Base-by-base conservation (phyloP, 495 filamentous ascomycete genomes). In the Coniosporium apollinis region DNA sequence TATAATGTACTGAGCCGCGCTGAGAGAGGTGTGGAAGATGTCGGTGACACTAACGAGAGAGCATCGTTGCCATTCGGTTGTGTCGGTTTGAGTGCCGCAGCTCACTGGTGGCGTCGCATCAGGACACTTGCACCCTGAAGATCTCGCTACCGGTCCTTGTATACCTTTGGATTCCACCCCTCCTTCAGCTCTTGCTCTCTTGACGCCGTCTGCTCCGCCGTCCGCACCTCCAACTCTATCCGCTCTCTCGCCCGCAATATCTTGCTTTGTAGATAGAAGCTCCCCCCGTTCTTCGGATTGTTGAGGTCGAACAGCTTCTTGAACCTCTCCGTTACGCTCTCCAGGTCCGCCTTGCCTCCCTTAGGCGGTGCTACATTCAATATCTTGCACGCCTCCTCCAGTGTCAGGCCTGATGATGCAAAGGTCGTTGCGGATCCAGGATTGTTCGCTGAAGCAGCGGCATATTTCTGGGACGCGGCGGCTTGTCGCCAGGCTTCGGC, bases 201-300 rank as follows among this genome's bases (percentile, higher is more conserved):
- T 34, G 65, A 58, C 10, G 53, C 53, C 40, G 57, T 52, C 45
- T 60, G 61, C 44, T 64, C 62, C 8, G 62, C 65, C 19, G 67
- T 64, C 29, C 61, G 47, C 19, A 75, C 59, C 57, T 96, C 89
- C 48, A 77, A 65, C 60, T 96, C 89, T 63, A 96, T 79, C 41
- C 89, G 65, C 58, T 97, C 85, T 28, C 24, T 67, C 30, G 89
- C 89, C 36, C 89, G 63, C 36, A 96, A 58, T 28, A 97, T 70
- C 58, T 97, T 97, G 61, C 91, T 96, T 61, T 97, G 89, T 36
- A 97, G 65, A 55, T 97, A 97, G 53, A 97, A 96, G 50, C 84
- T 93, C 10, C 89, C 89, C 19, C 89, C 89, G 53, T 93, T 93
- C 53, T 84, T 65, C 17, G 89, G 87, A 36, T 96, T 82, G 59